Conservation (phyloP, 139 green algal species). For the Tetradesmus lagerheimii region DNA sequence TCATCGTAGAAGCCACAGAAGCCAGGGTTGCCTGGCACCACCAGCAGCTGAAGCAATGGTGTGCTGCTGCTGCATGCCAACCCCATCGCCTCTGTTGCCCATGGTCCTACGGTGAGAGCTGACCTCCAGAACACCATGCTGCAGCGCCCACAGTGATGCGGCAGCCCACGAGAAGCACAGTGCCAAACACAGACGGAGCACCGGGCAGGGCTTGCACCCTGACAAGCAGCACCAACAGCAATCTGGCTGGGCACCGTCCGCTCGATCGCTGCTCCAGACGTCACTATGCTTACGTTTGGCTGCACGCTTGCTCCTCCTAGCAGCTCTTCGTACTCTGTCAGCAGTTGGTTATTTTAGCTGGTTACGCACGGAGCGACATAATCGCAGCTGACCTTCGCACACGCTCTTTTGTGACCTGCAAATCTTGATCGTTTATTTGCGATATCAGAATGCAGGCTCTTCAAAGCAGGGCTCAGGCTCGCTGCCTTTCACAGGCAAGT, state of each 20-base stretch:
- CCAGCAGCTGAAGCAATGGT: constrained; percentile 47
- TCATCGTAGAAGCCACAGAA: constrained; percentile 46
- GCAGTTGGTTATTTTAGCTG: background rate
- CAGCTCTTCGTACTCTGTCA: background rate
- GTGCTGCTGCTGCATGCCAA: background rate
- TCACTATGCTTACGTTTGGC: background rate
- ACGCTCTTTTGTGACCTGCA: background rate
- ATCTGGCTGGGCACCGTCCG: background rate
- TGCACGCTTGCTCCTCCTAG: background rate
- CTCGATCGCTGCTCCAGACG: background rate
- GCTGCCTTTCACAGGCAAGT: background rate
- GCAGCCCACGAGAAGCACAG: background rate
- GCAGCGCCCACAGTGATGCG: no score
- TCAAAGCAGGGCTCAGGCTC: background rate
- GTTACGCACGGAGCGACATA: background rate
- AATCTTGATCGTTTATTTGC: background rate
- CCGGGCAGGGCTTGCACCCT: background rate
- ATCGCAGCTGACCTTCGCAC: background rate
- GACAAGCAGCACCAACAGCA: background rate
- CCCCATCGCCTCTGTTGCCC: constrained; percentile 23
- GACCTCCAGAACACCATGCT: constrained; percentile 9
- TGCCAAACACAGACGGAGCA: background rate
- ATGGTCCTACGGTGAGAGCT: background rate
- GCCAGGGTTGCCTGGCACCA: constrained; percentile 59
- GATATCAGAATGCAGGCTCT: constrained; percentile 6